These are phyloP conservation scores for Sporisorium exsertum DNA, from an alignment of 1,284 basidiomycete genomes.

Conservation along the genomic window DNA sequence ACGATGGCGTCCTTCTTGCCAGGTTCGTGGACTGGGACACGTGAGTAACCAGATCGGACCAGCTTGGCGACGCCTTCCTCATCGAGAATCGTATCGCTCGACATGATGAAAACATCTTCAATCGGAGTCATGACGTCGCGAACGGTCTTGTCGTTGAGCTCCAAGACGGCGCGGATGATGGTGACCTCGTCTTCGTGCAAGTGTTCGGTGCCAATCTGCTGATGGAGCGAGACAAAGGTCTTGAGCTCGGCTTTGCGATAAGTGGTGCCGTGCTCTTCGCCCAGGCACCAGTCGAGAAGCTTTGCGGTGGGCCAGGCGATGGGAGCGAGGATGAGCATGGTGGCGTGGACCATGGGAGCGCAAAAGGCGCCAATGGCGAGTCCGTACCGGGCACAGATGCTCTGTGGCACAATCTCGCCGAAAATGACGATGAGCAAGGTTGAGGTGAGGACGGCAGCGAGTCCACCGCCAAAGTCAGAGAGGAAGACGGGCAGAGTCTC, in stretches of 20 bases:
- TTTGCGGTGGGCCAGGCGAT: constrained; percentile 71
- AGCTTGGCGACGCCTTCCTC: constrained; percentile 79
- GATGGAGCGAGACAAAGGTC: constrained; percentile 81
- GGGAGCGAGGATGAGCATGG: constrained; percentile 71
- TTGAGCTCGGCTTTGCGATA: constrained; percentile 77
- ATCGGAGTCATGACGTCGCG: constrained; percentile 75
- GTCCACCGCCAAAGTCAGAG: constrained; percentile 61
- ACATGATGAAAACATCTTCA: constrained; percentile 82
- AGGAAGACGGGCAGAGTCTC: constrained; percentile 71
- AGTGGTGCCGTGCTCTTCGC: constrained; percentile 71
- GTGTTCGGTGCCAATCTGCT: constrained; percentile 84
- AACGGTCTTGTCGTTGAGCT: constrained; percentile 75
- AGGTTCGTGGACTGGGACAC: constrained; percentile 89
- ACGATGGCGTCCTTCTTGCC: constrained; percentile 81
- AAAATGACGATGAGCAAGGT: constrained; percentile 72
- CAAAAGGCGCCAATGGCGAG: constrained; percentile 90
- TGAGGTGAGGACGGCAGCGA: constrained; percentile 64
- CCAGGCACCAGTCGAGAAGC: constrained; percentile 71
- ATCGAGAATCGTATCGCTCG: constrained; percentile 82
- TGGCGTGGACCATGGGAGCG: constrained; percentile 75
- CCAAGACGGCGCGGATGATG: constrained; percentile 71
- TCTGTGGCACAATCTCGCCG: constrained; percentile 70
- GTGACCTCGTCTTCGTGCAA: constrained; percentile 85
- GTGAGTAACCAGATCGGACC: constrained; percentile 80
- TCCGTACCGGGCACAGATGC: constrained; percentile 86